A percentile compares a stretch with the other conserved stretches of the same genome.
These are phyloP conservation scores for Nakazawaea anatomiae DNA, from an alignment of 805 yeast species.

Conservation along the genomic window DNA sequence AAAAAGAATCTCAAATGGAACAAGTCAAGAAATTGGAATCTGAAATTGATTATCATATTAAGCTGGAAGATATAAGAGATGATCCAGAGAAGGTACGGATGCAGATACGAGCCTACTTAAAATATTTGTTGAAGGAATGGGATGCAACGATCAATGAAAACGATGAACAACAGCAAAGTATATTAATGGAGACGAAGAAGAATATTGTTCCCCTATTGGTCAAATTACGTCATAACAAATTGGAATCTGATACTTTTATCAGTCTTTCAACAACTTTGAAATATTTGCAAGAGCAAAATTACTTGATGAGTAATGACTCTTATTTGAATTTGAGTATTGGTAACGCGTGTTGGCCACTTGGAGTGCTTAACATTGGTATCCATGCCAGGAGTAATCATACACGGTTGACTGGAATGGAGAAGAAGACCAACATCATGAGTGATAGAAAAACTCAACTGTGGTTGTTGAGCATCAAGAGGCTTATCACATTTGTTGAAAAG, in stretches of 20 bases:
- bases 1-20: slow-evolving; percentile 19
- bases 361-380: slow-evolving; percentile 72
- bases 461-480: slow-evolving; percentile 69
- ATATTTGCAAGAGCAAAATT: slow-evolving; percentile 51
- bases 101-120: slow-evolving; percentile 44
- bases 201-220: slow-evolving; percentile 49
- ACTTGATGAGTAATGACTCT: slow-evolving; percentile 51
- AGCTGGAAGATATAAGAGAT: slow-evolving; percentile 27
- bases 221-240: slow-evolving; percentile 37
- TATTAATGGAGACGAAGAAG: slow-evolving; percentile 40
- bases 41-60: slow-evolving; percentile 14
- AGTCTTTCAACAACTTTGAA: slow-evolving; percentile 55
- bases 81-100: slow-evolving; percentile 25
- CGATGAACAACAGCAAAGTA: slow-evolving; percentile 10
- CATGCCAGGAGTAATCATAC: slow-evolving; percentile 66
- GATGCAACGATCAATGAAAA: slow-evolving; percentile 11
- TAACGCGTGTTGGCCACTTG: slow-evolving; percentile 90
- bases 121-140: slow-evolving; percentile 35
- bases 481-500: slow-evolving; percentile 52
- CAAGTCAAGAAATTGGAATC: slow-evolving; percentile 24
- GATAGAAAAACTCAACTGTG: slow-evolving; percentile 71
- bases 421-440: slow-evolving; percentile 66
- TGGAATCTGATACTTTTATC: slow-evolving; percentile 37
- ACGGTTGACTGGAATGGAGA: slow-evolving; percentile 45
- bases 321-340: slow-evolving; percentile 79